These are phyloP conservation scores for Apiospora arundinis DNA, from an alignment of 2,329 filamentous ascomycete species.

Conservation along the genomic window DNA sequence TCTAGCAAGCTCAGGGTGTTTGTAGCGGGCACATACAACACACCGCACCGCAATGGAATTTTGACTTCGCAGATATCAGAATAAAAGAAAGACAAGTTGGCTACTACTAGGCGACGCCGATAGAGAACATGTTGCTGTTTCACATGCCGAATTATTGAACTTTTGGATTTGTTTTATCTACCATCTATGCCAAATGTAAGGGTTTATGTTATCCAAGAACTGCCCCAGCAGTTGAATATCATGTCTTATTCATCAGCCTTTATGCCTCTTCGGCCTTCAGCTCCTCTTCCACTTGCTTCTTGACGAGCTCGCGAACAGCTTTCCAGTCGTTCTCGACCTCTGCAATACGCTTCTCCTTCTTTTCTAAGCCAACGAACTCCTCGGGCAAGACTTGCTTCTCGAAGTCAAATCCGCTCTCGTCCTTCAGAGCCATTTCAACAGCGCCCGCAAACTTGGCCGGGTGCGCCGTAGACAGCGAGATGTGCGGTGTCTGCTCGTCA, in stretches of 20 bases:
- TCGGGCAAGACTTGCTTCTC: slow-evolving; percentile 74
- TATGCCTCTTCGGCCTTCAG: slow-evolving; percentile 47
- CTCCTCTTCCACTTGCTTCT: slow-evolving; percentile 73
- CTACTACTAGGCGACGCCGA: neutral
- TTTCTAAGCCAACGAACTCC: slow-evolving; percentile 81
- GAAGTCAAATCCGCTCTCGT: slow-evolving; percentile 77
- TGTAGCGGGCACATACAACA: too few relatives aligned
- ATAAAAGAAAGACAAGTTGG: neutral
- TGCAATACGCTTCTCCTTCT: slow-evolving; percentile 76
- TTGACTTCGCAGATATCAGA: neutral
- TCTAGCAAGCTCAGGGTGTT: too few relatives aligned
- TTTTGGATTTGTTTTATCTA: neutral
- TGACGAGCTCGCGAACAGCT: slow-evolving; percentile 76
- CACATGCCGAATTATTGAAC: neutral
- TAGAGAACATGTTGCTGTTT: neutral
- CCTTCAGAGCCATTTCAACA: slow-evolving; percentile 79
- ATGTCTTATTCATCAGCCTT: neutral
- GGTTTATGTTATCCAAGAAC: neutral
- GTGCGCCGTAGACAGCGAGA: slow-evolving; percentile 91
- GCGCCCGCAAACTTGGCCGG: slow-evolving; percentile 92
- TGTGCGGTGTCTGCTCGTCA: slow-evolving; percentile 65
- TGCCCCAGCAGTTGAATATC: neutral
- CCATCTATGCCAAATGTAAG: neutral
- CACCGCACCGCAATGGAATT: too few relatives aligned
- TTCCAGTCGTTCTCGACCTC: slow-evolving; percentile 75